Conservation (phyloP, 441 rosid genomes). For the Jatropha podagrica region DNA sequence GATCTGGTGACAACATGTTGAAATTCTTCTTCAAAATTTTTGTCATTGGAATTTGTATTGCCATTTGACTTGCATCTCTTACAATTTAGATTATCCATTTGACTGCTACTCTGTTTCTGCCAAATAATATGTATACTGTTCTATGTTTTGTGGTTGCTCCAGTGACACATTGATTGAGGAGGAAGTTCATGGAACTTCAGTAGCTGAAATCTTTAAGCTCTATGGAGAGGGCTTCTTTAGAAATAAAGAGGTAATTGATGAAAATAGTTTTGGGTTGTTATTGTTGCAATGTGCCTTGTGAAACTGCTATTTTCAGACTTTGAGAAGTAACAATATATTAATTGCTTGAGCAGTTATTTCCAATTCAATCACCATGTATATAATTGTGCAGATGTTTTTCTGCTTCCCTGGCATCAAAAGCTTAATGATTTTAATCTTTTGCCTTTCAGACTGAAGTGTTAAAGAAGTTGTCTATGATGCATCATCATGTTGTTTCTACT, state of each 20-base stretch:
- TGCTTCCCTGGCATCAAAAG: not conserved
- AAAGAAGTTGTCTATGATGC: conserved; percentile 50
- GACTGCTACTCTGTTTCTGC: not conserved
- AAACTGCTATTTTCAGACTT: not conserved
- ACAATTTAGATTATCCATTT: conserved; percentile 8
- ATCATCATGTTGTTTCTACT: conserved; percentile 74
- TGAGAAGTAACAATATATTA: not conserved
- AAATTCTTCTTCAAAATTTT: not conserved
- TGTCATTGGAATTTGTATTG: not conserved
- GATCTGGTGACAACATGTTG: not conserved
- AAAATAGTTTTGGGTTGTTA: not conserved
- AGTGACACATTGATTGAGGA: conserved; percentile 76
- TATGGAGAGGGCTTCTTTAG: conserved; percentile 82
- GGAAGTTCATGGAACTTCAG: conserved; percentile 55
- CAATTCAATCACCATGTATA: not conserved
- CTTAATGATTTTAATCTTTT: conserved; percentile 12
- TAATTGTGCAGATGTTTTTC: not conserved
- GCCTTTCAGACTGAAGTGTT: conserved; percentile 65
- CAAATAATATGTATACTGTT: conserved; percentile 16
- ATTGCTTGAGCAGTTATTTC: not conserved
- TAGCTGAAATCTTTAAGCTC: conserved; percentile 78
- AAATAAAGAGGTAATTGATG: conserved; percentile 64
- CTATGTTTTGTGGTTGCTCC: conserved; percentile 24
- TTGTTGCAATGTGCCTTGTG: not conserved
- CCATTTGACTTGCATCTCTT: not conserved